phyloP scores from a whole-genome alignment of 2,329 filamentous ascomycete genomes.

The Gaeumannomyces sp. region DNA sequence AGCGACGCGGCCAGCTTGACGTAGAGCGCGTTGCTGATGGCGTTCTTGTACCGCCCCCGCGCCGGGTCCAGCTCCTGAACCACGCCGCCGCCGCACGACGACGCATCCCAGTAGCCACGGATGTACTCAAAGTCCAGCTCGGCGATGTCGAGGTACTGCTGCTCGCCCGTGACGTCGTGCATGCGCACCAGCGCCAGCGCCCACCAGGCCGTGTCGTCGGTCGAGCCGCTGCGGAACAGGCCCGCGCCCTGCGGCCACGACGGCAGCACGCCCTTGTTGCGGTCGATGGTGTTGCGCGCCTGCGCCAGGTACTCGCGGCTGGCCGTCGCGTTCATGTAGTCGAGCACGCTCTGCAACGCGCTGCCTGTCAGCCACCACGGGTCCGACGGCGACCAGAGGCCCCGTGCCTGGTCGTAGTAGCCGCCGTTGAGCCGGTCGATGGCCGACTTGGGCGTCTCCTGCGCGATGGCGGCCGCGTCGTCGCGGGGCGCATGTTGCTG shows the following conservation, averaged over 20 bases:
- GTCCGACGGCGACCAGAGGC: slow-evolving; percentile 27
- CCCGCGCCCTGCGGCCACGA: slow-evolving; percentile 32
- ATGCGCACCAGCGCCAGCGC: slow-evolving; percentile 51
- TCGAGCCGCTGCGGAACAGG: slow-evolving; percentile 32
- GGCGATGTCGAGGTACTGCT: slow-evolving; percentile 47
- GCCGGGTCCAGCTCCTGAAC: slow-evolving; percentile 48
- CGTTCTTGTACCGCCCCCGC: slow-evolving; percentile 37
- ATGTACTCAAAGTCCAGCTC: slow-evolving; percentile 51
- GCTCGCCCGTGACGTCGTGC: slow-evolving; percentile 47
- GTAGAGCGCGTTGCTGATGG: slow-evolving; percentile 54
- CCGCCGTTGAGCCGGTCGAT: slow-evolving; percentile 29
- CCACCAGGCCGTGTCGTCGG: slow-evolving; percentile 61
- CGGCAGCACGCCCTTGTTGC: slow-evolving; percentile 25
- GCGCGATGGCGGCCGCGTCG: background rate
- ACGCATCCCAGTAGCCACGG: slow-evolving; percentile 38
- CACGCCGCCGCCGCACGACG: slow-evolving; percentile 47
- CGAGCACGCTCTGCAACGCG: slow-evolving; percentile 28
- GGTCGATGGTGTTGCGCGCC: slow-evolving; percentile 25
- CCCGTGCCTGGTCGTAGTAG: slow-evolving; percentile 26
- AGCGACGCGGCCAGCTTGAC: slow-evolving; percentile 46
- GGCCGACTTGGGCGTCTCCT: slow-evolving; percentile 15
- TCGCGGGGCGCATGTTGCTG: background rate
- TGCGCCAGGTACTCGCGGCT: slow-evolving; percentile 24
- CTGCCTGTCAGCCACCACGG: slow-evolving; percentile 34
- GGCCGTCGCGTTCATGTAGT: slow-evolving; percentile 29